These are phyloP conservation scores for Rhodotorula paludigena DNA, from an alignment of 768 basidiomycete species.

Conservation along the genomic window DNA sequence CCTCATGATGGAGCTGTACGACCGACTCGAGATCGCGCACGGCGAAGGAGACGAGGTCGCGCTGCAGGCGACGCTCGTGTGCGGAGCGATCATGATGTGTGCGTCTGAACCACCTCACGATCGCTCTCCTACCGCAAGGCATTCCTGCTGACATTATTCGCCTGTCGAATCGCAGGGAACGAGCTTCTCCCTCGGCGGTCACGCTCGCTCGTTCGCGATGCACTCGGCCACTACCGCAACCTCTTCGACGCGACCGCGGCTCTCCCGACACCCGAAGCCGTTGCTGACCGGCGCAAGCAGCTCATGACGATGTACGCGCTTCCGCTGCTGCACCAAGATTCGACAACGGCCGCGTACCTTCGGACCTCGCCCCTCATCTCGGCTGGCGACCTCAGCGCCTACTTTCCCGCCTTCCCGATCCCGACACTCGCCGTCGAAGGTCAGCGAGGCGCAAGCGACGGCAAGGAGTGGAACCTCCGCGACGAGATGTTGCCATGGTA, in stretches of 20 bases:
- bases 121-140: too few relatives aligned
- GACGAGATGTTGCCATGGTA: background rate
- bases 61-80: background rate
- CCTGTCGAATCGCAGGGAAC: background rate
- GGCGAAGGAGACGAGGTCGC: background rate
- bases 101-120: background rate
- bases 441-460: too few relatives aligned
- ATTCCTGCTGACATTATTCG: background rate
- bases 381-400: background rate
- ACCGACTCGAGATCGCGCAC: slow-evolving; percentile 1
- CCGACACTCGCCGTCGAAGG: background rate
- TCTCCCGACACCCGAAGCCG: background rate
- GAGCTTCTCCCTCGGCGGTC: slow-evolving; percentile 1
- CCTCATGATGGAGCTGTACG: slow-evolving; percentile 1
- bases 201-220: slow-evolving; percentile 8
- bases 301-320: slow-evolving; percentile 4
- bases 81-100: background rate
- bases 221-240: slow-evolving; percentile 7
- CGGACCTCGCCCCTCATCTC: slow-evolving; percentile 2
- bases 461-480: background rate
- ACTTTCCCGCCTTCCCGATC: slow-evolving; percentile 1
- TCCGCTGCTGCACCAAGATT: slow-evolving; percentile 3
- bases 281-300: background rate
- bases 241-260: slow-evolving; percentile 2
- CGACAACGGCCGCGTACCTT: slow-evolving; percentile 3